Conservation (phyloP, 352 stramenopile genomes). For the Globisporangium iwayamae region DNA sequence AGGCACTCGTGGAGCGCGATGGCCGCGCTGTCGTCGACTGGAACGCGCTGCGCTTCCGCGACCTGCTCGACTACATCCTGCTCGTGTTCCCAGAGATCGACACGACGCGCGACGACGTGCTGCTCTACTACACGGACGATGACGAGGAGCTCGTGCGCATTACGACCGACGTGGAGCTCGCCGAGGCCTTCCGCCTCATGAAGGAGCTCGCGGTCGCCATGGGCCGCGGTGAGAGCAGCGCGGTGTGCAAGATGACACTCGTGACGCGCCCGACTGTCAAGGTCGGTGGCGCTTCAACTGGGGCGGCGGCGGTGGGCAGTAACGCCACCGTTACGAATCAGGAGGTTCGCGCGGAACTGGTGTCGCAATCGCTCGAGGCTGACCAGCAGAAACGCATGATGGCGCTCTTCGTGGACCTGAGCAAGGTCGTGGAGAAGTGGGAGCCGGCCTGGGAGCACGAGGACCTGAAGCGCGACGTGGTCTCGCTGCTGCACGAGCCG, state of each 20-base stretch:
- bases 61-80: conserved; percentile 66
- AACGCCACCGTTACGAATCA: neutral
- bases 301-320: conserved; percentile 18
- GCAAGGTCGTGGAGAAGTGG: conserved; percentile 75
- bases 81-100: conserved; percentile 63
- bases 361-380: conserved; percentile 44
- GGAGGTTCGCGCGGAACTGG: conserved; percentile 22
- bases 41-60: conserved; percentile 43
- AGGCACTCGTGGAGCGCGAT: conserved; percentile 47
- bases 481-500: conserved; percentile 70
- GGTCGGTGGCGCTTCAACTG: conserved; percentile 13
- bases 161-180: conserved; percentile 77
- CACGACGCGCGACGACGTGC: conserved; percentile 30
- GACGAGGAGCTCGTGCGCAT: conserved; percentile 81
- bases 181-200: conserved; percentile 77
- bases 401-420: conserved; percentile 73
- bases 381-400: conserved; percentile 62
- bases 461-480: conserved; percentile 65
- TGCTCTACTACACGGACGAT: conserved; percentile 83
- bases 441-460: conserved; percentile 46
- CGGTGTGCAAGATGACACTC: conserved; percentile 73
- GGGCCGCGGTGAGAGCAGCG: conserved; percentile 32
- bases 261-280: conserved; percentile 27
- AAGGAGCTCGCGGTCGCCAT: conserved; percentile 48
- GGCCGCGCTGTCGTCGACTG: conserved; percentile 28